Base-by-base conservation (phyloP, 2,329 filamentous ascomycete species). In the Dissoconium aciculare region DNA sequence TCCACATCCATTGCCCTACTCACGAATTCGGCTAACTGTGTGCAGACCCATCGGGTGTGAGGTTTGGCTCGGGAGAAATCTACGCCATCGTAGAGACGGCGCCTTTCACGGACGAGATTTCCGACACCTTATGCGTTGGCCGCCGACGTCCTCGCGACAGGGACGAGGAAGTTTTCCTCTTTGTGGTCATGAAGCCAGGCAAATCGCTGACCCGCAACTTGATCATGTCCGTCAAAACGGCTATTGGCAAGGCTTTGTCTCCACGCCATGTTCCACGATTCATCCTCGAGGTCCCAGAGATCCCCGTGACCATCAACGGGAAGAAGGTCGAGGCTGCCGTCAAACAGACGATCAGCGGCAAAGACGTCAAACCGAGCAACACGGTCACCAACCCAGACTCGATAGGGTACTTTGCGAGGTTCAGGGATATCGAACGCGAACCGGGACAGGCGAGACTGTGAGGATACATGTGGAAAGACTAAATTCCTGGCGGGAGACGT, bases 251-350 rank as follows among this genome's bases (percentile, higher is more conserved):
- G 4, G 32, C 32, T 6, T 38, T 54, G 5, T 52, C 47, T 9
- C 36, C 52, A 3, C 42, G 58, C 5, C 59, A 63, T 40, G 58
- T 63, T 15, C 59, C 59, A 1, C 47, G 43, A 32, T 60, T 56
- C 33, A 45, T 62, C 6, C 37, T 59, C 9, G 40, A 52, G 11
- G 52, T 58, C 1, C 43, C 41, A 1, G 57, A 57, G 13, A 55
- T 63, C 11, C 58, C 58, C 0, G 52, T 56, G 12, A 63, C 59
- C 6, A 56, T 64, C 25, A 63, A 64, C 34, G 60, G 60, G 5
- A 63, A 63, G 44, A 63, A 63, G 36, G 56, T 63, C 15, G 55
- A 58, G 50, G 56, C 51, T 28, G 53, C 50, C 17, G 56, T 66
- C 24, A 64, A 57, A 51, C 48, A 55, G 37, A 53, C 54, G 12